These are phyloP conservation scores for Arachnomyces sp. DNA, from an alignment of 2,329 filamentous ascomycete genomes.

Conservation along the genomic window DNA sequence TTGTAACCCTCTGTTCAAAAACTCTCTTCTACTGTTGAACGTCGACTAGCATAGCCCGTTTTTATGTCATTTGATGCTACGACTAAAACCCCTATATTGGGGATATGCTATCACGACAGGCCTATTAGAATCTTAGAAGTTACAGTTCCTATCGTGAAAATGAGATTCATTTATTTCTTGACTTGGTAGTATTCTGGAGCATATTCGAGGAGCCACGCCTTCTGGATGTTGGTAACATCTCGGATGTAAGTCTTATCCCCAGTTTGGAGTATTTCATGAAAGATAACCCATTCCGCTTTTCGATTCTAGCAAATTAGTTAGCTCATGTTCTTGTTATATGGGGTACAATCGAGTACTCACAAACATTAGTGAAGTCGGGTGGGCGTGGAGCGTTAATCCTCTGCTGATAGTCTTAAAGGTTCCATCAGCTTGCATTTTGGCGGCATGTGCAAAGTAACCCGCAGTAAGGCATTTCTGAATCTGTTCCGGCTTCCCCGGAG, in stretches of 20 bases:
- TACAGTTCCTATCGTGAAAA: too few species aligned
- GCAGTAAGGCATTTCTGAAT: slow-evolving; percentile 79
- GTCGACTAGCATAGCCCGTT: too few species aligned
- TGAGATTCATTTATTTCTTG: slow-evolving; percentile 16
- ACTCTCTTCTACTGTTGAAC: too few species aligned
- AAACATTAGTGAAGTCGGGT: slow-evolving; percentile 91
- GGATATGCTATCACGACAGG: not conserved
- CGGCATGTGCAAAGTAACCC: slow-evolving; percentile 89
- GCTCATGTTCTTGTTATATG: not conserved
- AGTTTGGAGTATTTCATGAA: slow-evolving; percentile 87
- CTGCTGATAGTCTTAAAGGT: slow-evolving; percentile 81
- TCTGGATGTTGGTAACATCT: slow-evolving; percentile 89
- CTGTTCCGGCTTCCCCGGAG: slow-evolving; percentile 54
- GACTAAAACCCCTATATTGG: not conserved
- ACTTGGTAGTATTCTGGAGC: slow-evolving; percentile 74
- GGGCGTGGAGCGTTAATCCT: slow-evolving; percentile 69
- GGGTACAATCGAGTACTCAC: slow-evolving; percentile 31
- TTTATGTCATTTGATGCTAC: too few species aligned
- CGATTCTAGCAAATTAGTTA: slow-evolving; percentile 51
- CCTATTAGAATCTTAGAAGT: too few species aligned
- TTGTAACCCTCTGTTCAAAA: too few species aligned
- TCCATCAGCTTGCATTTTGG: slow-evolving; percentile 88
- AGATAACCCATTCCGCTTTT: slow-evolving; percentile 94
- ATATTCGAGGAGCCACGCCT: slow-evolving; percentile 84
- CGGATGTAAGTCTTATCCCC: slow-evolving; percentile 81